Conservation (phyloP, 1,284 basidiomycete genomes). For the Rhodofomes roseus region DNA sequence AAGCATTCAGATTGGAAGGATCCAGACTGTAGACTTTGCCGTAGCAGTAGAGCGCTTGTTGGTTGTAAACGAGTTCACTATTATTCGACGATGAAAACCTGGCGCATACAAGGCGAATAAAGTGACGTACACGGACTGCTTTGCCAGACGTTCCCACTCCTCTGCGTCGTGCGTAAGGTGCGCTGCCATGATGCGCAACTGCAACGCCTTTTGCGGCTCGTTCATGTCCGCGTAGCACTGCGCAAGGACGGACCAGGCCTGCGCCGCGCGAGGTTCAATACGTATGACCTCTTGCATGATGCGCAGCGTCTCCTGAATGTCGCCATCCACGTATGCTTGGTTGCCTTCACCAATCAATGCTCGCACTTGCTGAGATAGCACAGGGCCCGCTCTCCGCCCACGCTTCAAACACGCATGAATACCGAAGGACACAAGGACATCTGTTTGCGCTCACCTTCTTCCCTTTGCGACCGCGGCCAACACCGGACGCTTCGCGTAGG, state of each 20-base stretch:
- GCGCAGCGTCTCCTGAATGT: slow-evolving; percentile 68
- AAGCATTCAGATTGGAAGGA: slow-evolving; percentile 76
- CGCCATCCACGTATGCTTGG: slow-evolving; percentile 76
- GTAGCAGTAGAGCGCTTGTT: slow-evolving; percentile 92
- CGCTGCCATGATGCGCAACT: slow-evolving; percentile 86
- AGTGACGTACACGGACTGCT: slow-evolving; percentile 62
- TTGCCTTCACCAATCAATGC: slow-evolving; percentile 85
- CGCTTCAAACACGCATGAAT: slow-evolving; percentile 20
- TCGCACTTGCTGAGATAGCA: slow-evolving; percentile 80
- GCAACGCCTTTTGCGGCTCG: slow-evolving; percentile 71
- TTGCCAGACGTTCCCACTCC: slow-evolving; percentile 84
- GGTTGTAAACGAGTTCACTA: slow-evolving; percentile 67
- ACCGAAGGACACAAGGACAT: neutral
- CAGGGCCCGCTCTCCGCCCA: slow-evolving; percentile 43
- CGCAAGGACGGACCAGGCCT: slow-evolving; percentile 87
- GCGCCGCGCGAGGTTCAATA: slow-evolving; percentile 82
- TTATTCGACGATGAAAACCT: neutral
- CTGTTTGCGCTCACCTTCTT: slow-evolving; percentile 36
- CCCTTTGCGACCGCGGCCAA: slow-evolving; percentile 47
- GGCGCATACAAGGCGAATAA: neutral
- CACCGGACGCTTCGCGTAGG: slow-evolving; percentile 63
- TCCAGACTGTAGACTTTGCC: slow-evolving; percentile 81
- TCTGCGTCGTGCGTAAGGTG: slow-evolving; percentile 83
- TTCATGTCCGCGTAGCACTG: slow-evolving; percentile 72
- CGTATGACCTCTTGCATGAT: slow-evolving; percentile 91